Evolutionary conservation across 768 basidiomycete genomes (phyloP).

Genomic region (Mycena polygramma): DNA sequence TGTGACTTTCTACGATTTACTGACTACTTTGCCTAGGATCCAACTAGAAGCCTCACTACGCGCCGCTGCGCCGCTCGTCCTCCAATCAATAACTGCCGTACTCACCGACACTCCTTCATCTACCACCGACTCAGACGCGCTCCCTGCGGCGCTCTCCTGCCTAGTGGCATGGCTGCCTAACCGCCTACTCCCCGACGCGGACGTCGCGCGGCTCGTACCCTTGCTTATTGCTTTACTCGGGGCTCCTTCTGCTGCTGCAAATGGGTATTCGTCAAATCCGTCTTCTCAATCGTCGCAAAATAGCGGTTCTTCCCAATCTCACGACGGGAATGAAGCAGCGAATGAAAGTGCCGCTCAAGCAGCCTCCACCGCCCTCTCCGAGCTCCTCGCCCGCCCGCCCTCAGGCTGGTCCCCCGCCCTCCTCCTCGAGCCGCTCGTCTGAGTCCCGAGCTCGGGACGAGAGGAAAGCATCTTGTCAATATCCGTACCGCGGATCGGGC

Average conservation of each 20-base stretch:
- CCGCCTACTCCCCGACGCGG: slow-evolving; percentile 57
- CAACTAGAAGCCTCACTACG: slow-evolving; percentile 74
- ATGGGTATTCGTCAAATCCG: too few relatives aligned
- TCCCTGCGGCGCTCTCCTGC: slow-evolving; percentile 81
- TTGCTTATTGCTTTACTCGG: slow-evolving; percentile 72
- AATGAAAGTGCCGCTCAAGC: slow-evolving; percentile 41
- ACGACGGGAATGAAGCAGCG: too few relatives aligned
- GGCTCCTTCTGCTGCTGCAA: slow-evolving; percentile 47
- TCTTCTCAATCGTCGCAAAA: too few relatives aligned
- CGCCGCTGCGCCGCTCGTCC: slow-evolving; percentile 78
- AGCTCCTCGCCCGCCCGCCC: slow-evolving; percentile 81
- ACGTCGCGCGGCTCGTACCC: slow-evolving; percentile 77
- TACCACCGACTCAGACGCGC: slow-evolving; percentile 39
- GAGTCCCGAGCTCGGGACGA: too few relatives aligned
- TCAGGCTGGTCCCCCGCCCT: slow-evolving; percentile 77
- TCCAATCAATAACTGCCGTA: slow-evolving; percentile 76
- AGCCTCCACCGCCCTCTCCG: slow-evolving; percentile 81
- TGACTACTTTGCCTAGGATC: not conserved
- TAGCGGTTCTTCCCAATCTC: too few relatives aligned
- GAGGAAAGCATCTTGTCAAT: too few relatives aligned
- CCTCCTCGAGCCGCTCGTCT: slow-evolving; percentile 83
- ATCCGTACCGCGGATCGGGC: too few relatives aligned
- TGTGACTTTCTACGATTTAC: not conserved
- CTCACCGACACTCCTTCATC: slow-evolving; percentile 30
- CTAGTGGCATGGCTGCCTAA: slow-evolving; percentile 86